Percentiles rank a stretch among this genome's conserved stretches.
phyloP scores from a whole-genome alignment of 2,329 filamentous ascomycete genomes.

The Aspergillus aculeatus region DNA sequence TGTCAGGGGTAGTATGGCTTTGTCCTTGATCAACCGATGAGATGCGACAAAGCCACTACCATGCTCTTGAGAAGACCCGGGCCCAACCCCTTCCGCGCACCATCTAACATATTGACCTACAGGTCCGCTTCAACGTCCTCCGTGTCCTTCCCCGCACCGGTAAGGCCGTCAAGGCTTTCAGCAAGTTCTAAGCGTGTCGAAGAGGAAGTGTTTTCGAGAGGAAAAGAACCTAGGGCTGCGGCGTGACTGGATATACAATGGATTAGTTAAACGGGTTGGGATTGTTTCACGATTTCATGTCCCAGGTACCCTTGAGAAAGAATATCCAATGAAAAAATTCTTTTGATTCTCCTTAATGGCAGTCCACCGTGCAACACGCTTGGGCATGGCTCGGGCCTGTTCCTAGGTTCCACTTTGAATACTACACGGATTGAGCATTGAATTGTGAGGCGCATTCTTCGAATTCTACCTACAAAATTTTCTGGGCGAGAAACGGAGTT shows the following conservation, averaged over 20 bases:
- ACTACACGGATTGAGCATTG: neutral
- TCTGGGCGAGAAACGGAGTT: neutral
- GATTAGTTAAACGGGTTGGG: conserved; percentile 37
- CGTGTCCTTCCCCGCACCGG: conserved; percentile 96
- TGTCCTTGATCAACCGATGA: neutral
- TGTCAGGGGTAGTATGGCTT: neutral
- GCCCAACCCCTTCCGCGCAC: neutral
- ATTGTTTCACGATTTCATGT: conserved; percentile 43
- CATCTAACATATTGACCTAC: conserved; percentile 22
- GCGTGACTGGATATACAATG: conserved; percentile 39
- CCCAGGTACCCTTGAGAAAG: conserved; percentile 42
- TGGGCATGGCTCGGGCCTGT: neutral
- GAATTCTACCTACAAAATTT: neutral
- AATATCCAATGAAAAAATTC: conserved; percentile 43
- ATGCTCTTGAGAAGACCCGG: neutral
- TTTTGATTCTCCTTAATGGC: conserved; percentile 33
- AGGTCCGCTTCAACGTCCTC: conserved; percentile 99
- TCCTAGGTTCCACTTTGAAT: neutral
- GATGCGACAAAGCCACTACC: neutral
- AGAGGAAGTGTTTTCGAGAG: conserved; percentile 32
- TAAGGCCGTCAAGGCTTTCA: conserved; percentile 97
- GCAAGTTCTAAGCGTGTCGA: conserved; percentile 79
- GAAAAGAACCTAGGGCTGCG: conserved; percentile 36
- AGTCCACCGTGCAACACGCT: conserved; percentile 24
- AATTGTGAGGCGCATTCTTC: neutral